These are phyloP conservation scores for Podosphaera xanthii DNA, from an alignment of 2,329 filamentous ascomycete species.

Conservation along the genomic window DNA sequence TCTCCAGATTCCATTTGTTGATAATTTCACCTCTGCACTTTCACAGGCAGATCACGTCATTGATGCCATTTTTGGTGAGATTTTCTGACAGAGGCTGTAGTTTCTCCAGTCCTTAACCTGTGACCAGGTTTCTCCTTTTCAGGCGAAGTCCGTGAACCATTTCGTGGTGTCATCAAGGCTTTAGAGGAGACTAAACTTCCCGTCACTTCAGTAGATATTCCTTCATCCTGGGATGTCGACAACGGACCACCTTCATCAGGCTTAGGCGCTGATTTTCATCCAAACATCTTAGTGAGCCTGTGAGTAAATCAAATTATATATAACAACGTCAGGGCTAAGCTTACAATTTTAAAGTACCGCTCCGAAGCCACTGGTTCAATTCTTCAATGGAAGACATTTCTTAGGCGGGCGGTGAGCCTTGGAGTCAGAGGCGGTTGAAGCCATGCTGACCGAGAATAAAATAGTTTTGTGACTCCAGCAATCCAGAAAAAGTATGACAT, in stretches of 20 bases:
- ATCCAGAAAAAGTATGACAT: conserved; percentile 73
- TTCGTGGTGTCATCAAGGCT: conserved; percentile 56
- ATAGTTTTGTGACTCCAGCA: conserved; percentile 52
- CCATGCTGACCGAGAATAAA: not conserved
- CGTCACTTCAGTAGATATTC: conserved; percentile 76
- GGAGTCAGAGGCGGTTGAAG: not conserved
- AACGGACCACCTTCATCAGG: conserved; percentile 57
- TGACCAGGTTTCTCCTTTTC: conserved; percentile 65
- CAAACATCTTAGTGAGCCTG: conserved; percentile 59
- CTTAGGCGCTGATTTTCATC: conserved; percentile 59
- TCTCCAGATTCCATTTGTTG: conserved; percentile 60
- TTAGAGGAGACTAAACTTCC: conserved; percentile 52
- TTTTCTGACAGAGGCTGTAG: not conserved
- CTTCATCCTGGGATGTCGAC: conserved; percentile 88
- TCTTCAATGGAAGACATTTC: conserved; percentile 76
- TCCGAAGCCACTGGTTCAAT: conserved; percentile 69
- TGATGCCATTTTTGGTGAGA: conserved; percentile 71
- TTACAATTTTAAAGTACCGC: conserved; percentile 30
- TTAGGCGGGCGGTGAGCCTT: conserved; percentile 51
- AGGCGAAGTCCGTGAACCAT: conserved; percentile 81
- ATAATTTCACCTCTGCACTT: conserved; percentile 51
- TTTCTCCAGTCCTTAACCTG: not conserved
- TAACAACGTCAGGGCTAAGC: not conserved
- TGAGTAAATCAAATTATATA: not conserved
- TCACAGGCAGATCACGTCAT: conserved; percentile 55